Evolutionary conservation across 176 grass and related monocot genomes (phyloP).

Genomic region (Aegilops speltoides): DNA sequence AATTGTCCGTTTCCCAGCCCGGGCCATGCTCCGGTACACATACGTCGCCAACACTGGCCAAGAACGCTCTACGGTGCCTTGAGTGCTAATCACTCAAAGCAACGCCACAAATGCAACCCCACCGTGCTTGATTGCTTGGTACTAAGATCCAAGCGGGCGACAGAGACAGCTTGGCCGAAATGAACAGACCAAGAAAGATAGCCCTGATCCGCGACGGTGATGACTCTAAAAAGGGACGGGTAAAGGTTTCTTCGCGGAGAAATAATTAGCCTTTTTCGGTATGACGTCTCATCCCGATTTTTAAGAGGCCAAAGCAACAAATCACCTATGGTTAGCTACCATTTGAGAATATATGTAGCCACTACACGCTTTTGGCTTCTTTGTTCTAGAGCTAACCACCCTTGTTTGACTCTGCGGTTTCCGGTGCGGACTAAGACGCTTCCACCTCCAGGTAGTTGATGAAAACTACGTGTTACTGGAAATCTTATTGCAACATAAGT

Average conservation of each 20-base stretch:
- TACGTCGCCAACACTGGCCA: not conserved
- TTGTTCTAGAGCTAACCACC: slow-evolving; percentile 24
- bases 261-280: not conserved
- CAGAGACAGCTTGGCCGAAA: not conserved
- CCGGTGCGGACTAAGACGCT: slow-evolving; percentile 40
- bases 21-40: not conserved
- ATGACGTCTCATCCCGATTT: not conserved
- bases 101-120: not conserved
- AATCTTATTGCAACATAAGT: not conserved
- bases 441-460: slow-evolving; percentile 35
- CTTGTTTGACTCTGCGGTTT: slow-evolving; percentile 4
- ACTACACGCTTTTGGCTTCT: not conserved
- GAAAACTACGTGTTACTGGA: slow-evolving; percentile 35
- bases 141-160: not conserved
- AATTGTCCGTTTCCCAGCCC: not conserved
- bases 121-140: not conserved
- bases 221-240: not conserved
- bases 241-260: not conserved
- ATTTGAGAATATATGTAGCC: not conserved
- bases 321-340: not conserved
- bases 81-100: slow-evolving; percentile 11
- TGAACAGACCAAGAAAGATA: not conserved
- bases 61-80: not conserved
- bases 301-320: not conserved
- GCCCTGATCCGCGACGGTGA: not conserved